Evolutionary conservation across 108 stramenopile genomes (phyloP).

Genomic region (Stephanodiscus triporus): DNA sequence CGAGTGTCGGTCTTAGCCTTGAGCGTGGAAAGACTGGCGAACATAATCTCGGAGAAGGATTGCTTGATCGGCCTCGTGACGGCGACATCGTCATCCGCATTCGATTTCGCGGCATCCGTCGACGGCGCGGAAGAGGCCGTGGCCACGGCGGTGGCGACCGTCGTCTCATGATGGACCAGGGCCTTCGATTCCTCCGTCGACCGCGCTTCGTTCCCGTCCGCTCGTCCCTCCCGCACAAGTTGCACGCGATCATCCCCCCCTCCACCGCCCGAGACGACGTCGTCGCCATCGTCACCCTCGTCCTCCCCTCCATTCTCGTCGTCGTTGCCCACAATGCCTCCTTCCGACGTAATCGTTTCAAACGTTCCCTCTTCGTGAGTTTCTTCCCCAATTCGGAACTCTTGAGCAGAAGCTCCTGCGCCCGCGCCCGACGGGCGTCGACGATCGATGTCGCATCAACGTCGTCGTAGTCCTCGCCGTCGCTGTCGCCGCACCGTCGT

Average conservation of each 20-base stretch:
- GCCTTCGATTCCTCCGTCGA: not conserved
- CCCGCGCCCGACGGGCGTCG: constrained; percentile 30
- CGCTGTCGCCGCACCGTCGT: not conserved
- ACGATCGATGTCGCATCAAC: too few relatives aligned
- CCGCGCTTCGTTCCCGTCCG: constrained; percentile 23
- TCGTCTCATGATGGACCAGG: not conserved
- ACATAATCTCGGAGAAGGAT: constrained; percentile 45
- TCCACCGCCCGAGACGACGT: too few relatives aligned
- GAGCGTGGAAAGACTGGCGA: constrained; percentile 35
- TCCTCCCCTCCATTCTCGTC: constrained; percentile 78
- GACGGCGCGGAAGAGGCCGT: constrained; percentile 11
- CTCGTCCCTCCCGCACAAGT: constrained; percentile 36
- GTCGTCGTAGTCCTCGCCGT: constrained; percentile 19
- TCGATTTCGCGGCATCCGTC: not conserved
- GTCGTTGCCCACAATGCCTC: constrained; percentile 70
- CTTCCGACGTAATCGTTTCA: constrained; percentile 66
- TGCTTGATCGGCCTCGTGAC: not conserved
- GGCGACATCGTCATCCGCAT: not conserved
- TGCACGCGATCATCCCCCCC: not conserved
- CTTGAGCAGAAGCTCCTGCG: constrained; percentile 35
- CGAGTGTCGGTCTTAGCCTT: constrained; percentile 36
- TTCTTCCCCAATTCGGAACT: constrained; percentile 55
- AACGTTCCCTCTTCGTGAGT: constrained; percentile 69
- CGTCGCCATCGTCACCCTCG: constrained; percentile 11
- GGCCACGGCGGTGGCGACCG: not conserved